These are phyloP conservation scores for Warburgia ugandensis DNA, from an alignment of 164 flowering plant species.

Conservation along the genomic window DNA sequence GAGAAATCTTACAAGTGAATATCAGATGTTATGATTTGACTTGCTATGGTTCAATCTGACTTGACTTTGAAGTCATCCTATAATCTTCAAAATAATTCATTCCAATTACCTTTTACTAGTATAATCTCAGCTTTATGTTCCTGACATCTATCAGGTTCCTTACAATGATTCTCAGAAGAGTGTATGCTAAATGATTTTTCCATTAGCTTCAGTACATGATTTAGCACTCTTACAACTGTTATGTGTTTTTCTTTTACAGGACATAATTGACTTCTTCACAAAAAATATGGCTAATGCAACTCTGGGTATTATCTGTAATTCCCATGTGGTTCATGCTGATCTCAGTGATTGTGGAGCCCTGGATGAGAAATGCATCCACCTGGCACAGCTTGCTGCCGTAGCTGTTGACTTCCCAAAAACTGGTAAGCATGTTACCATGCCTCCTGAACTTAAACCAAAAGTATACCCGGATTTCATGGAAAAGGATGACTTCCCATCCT, in stretches of 20 bases:
- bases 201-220: not conserved
- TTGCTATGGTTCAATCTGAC: no score
- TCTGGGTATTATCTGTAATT: constrained; percentile 82
- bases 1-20: no score
- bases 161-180: no score
- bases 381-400: constrained; percentile 83
- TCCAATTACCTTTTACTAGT: no score
- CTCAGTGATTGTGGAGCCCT: constrained; percentile 63
- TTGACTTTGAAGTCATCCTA: no score
- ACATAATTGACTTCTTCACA: constrained; percentile 65
- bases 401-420: constrained; percentile 99
- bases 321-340: constrained; percentile 98
- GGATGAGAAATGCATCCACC: constrained; percentile 63
- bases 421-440: constrained; percentile 71
- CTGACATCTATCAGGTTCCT: no score
- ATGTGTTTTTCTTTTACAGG: constrained; percentile 39
- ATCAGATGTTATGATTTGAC: no score
- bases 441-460: constrained; percentile 58
- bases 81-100: no score
- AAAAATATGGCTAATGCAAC: constrained; percentile 66
- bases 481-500: constrained; percentile 57
- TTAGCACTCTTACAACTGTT: not conserved
- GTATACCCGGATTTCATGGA: constrained; percentile 94
- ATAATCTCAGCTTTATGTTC: no score
- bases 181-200: not conserved